These are phyloP conservation scores for Glonium stellatum DNA, from an alignment of 495 filamentous ascomycete species.

Conservation along the genomic window DNA sequence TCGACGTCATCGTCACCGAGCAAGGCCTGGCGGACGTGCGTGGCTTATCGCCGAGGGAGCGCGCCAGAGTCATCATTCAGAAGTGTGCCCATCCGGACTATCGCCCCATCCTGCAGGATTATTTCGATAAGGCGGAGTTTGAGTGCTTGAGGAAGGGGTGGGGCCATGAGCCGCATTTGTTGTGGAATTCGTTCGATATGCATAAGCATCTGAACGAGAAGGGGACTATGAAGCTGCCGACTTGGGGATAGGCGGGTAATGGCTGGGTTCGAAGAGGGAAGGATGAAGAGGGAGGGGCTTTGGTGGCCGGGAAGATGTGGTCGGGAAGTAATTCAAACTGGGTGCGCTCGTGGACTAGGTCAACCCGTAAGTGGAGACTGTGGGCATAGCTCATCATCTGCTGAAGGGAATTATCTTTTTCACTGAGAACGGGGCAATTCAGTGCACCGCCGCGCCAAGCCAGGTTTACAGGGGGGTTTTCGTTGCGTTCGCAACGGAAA, in stretches of 20 bases:
- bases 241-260: slow-evolving; percentile 37
- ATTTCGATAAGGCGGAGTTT: slow-evolving; percentile 80
- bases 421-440: too few species aligned
- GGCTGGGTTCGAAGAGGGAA: too few species aligned
- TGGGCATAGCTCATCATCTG: too few species aligned
- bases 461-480: too few species aligned
- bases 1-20: slow-evolving; percentile 84
- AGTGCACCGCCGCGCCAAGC: too few species aligned
- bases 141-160: slow-evolving; percentile 82
- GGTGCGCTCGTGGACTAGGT: too few species aligned
- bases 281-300: too few species aligned
- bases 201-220: slow-evolving; percentile 73
- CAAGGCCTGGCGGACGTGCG: slow-evolving; percentile 82
- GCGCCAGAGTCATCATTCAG: slow-evolving; percentile 78
- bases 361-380: too few species aligned
- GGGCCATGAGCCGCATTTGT: slow-evolving; percentile 83
- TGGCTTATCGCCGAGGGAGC: slow-evolving; percentile 71
- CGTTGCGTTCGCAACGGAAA: too few species aligned
- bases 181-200: slow-evolving; percentile 84
- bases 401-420: too few species aligned
- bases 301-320: too few species aligned
- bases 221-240: slow-evolving; percentile 74
- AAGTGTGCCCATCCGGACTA: slow-evolving; percentile 87
- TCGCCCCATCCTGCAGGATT: slow-evolving; percentile 71
- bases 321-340: too few species aligned